Evolutionary conservation across 2,329 filamentous ascomycete species (phyloP).

Genomic region (Pyricularia sp.): DNA sequence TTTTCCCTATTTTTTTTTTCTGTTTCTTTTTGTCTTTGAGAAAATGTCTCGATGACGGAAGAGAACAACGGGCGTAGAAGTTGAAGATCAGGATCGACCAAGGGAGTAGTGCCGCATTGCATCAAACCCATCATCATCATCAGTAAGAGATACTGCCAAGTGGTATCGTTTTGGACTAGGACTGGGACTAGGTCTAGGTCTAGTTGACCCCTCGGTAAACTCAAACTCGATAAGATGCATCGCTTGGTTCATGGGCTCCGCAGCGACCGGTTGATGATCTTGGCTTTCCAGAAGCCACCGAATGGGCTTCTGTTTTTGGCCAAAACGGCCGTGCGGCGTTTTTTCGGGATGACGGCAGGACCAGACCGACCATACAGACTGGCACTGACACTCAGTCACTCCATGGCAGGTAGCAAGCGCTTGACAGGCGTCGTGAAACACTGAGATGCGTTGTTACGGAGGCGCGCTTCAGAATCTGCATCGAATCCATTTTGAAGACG

Average conservation of each 20-base stretch:
- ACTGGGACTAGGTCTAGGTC: too few species aligned
- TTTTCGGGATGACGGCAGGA: neutral
- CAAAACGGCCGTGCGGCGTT: neutral
- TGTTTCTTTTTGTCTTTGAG: too few species aligned
- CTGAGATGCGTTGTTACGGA: neutral
- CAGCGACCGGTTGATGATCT: neutral
- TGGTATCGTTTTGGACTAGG: neutral
- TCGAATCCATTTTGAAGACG: neutral
- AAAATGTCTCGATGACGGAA: neutral
- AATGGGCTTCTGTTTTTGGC: neutral
- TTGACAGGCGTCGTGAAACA: neutral
- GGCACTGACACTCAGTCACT: neutral
- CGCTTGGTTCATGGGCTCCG: neutral
- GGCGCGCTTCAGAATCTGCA: neutral
- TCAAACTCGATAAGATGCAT: neutral
- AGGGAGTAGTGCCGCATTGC: neutral
- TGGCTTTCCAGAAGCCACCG: neutral
- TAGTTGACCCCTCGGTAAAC: neutral
- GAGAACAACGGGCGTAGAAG: neutral
- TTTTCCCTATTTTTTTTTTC: too few species aligned
- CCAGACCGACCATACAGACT: neutral
- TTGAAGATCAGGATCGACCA: neutral
- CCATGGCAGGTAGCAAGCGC: neutral
- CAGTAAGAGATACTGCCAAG: neutral
- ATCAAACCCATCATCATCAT: neutral